Percentiles rank a stretch among this genome's conserved stretches.
Evolutionary conservation across 495 filamentous ascomycete species (phyloP).

Genomic region (Podospora australis): DNA sequence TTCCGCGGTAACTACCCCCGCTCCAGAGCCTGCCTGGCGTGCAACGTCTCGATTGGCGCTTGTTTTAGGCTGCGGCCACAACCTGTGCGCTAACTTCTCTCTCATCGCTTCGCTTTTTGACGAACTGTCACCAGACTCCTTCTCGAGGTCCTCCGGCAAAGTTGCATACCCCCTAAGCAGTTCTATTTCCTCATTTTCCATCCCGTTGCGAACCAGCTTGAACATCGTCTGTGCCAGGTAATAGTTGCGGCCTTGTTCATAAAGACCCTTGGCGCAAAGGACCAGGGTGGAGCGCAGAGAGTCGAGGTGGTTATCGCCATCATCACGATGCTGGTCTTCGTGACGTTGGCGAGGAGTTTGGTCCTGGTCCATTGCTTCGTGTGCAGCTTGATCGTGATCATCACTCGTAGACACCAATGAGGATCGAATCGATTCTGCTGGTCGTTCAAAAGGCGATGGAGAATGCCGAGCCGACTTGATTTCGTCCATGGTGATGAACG

Average conservation of each 20-base stretch:
- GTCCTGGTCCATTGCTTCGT: too few species aligned
- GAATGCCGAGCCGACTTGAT: conserved; percentile 4
- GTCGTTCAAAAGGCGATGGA: not conserved
- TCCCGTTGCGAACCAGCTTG: not conserved
- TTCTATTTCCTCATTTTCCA: not conserved
- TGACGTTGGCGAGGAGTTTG: not conserved
- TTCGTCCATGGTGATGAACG: conserved; percentile 21
- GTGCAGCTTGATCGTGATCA: too few species aligned
- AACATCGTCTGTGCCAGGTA: conserved; percentile 23
- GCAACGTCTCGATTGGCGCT: not conserved
- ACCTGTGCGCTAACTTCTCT: not conserved
- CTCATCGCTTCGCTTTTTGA: conserved; percentile 1
- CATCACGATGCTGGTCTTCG: not conserved
- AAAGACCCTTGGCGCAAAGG: conserved; percentile 30
- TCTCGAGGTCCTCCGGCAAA: not conserved
- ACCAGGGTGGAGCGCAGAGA: conserved; percentile 26
- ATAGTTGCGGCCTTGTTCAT: conserved; percentile 28
- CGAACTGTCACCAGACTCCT: too few species aligned
- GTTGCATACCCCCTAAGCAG: not conserved
- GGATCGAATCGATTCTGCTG: too few species aligned
- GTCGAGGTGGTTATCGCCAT: conserved; percentile 6
- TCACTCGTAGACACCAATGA: too few species aligned
- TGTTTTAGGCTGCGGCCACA: not conserved
- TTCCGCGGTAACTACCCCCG: not conserved
- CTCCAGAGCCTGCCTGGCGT: not conserved